These are phyloP conservation scores for Nakataea oryzae DNA, from an alignment of 2,329 filamentous ascomycete genomes.

Conservation along the genomic window DNA sequence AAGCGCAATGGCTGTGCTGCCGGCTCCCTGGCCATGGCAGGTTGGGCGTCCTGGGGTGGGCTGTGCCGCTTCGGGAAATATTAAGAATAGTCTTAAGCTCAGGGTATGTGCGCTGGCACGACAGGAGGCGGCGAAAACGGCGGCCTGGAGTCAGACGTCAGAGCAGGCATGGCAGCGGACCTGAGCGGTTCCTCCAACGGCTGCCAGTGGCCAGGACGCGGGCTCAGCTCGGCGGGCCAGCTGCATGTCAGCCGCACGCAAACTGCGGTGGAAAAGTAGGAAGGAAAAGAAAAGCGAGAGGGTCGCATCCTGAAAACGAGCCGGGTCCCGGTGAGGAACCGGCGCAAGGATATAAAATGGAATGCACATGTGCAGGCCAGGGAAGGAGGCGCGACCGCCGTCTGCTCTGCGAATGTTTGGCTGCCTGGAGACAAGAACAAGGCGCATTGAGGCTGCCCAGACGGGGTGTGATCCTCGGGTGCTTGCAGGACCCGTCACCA, in stretches of 20 bases:
- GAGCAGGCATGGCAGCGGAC: background rate
- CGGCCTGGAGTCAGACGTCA: background rate
- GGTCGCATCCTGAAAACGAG: background rate
- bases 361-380: no score
- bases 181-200: background rate
- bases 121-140: background rate
- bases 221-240: no score
- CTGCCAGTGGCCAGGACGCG: background rate
- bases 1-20: background rate
- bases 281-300: no score
- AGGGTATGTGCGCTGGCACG: background rate
- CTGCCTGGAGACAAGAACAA: no score
- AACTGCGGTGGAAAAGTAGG: no score
- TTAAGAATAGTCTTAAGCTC: background rate
- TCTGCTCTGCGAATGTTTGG: no score
- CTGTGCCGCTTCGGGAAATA: background rate
- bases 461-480: no score
- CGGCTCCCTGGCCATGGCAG: background rate
- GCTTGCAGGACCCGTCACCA: no score
- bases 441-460: no score
- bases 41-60: background rate
- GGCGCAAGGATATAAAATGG: no score
- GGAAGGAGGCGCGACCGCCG: no score
- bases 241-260: background rate
- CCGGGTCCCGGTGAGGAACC: background rate